Evolutionary conservation across 2,329 filamentous ascomycete genomes (phyloP), one percentile per base, ranked within the genome.

Genomic region (Fusarium haematococcum): DNA sequence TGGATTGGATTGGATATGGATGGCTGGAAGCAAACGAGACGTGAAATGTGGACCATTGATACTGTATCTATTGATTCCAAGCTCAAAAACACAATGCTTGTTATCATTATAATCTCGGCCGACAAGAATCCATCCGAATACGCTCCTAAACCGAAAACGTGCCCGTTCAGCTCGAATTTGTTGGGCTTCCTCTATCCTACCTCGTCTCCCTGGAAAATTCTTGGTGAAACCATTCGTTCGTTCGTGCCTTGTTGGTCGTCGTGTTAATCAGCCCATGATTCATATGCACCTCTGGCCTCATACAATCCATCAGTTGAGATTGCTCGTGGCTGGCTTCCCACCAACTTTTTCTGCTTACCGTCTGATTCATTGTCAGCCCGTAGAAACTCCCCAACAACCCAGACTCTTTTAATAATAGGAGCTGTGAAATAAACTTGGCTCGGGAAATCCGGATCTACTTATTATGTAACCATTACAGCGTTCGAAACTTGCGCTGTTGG

Each of bases 241-340:
- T 45, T 16, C 35, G 14, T 66, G 65, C 61, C 50, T 73, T 50
- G 57, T 50, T 45, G 50, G 57, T 60, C 50, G 45, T 43, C 35
- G 32, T 50, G 58, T 64, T 61, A 60, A 63, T 74, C 71, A 68
- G 61, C 58, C 70, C 75, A 77, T 67, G 45, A 45, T 27, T 65
- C 33, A 50, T 65, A 67, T 69, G 63, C 65, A 65, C 39, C 62
- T 63, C 52, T 67, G 64, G 69, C 65, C 70, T 73, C 68, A 73
- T 62, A 58, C 63, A 65, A 64, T 58, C 54, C 52, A 52, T 43
- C 50, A 59, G 59, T 56, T 52, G 50, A 45, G 60, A 58, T 59
- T 59, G 54, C 23, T 35, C n/a, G 48, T 57, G 59, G 41, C 50
- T 67, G 39, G 50, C 10, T 64, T 63, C 25, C 65, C 41, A 56